Evolutionary conservation across 306 rosid genomes (phyloP).

Genomic region (Vicia villosa): DNA sequence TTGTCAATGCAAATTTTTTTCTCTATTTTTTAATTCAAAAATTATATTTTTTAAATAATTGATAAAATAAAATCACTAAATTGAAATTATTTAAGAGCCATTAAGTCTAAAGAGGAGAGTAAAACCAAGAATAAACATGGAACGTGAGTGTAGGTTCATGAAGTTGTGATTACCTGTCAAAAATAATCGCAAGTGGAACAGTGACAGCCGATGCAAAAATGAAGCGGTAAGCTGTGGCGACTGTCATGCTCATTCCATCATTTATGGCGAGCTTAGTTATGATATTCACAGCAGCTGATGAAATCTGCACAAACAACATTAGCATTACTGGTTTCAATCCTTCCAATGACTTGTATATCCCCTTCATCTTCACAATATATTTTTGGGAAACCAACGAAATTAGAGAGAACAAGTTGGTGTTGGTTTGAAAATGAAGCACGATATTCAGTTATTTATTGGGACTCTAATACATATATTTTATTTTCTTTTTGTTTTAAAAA

Average conservation of each 20-base stretch:
- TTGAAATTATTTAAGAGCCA: background rate
- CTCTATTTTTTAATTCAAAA: no score
- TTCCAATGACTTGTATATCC: constrained; percentile 1
- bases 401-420: background rate
- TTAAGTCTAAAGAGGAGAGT: no score
- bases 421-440: background rate
- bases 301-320: constrained; percentile 52
- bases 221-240: constrained; percentile 62
- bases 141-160: no score
- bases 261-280: constrained; percentile 55
- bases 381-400: background rate
- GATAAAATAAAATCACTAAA: background rate
- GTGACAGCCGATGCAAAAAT: constrained; percentile 51
- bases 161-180: constrained; percentile 49
- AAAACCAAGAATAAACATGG: no score
- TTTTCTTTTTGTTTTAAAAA: no score
- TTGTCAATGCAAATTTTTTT: no score
- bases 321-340: constrained; percentile 45
- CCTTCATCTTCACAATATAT: constrained; percentile 13
- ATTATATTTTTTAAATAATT: background rate
- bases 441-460: background rate
- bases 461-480: no score
- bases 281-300: constrained; percentile 48
- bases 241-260: constrained; percentile 63
- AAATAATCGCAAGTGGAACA: constrained; percentile 48